Base-by-base conservation (phyloP, 2,329 filamentous ascomycete genomes). In the Penicillium sp. region DNA sequence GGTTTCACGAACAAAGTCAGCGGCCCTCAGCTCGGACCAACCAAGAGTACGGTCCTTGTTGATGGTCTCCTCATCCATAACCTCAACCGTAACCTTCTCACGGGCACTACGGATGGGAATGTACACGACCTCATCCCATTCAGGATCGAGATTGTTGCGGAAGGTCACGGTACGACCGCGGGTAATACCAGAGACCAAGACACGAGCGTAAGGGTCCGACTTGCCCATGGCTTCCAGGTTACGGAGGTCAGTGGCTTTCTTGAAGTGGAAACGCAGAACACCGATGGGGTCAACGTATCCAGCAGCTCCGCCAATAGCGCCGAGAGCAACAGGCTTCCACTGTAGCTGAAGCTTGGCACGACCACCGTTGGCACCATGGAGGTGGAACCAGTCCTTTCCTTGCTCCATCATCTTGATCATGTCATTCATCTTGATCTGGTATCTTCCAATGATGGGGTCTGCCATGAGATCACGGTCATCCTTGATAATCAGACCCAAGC, bases 151-250 rank as follows among this genome's bases (percentile, higher is more conserved):
- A 58, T 97, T 95, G 76, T 96, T 99, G 71, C 91, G 87, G 80
- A 94, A 96, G 0, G 93, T 97, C 47, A 99, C 94, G 2, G 94
- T 97, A 54, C 92, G 87, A 9, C 85, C 92, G 73, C 93, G 96
- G 70, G 94, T 89, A 52, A 97, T 87, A 42, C 94, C 93, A 44
- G 92, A 96, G 7, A 97, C 82, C 49, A 97, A 75, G 1, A 97
- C 89, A 37, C 93, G 88, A 19, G 87, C 90, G 67, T 99, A 99
- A 0, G 94, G 91, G 73, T 99, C 95, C 1, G 94, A 97, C 75
- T 97, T 97, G 75, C 94, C 94, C 73, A 99, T 85, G 2, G 91
- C 91, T 75, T 99, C 94, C 49, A 97, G 83, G 72, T 99, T 99
- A 55, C 92, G 90, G 39, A 99, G 83, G 65, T 92, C 86, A 46